These are phyloP conservation scores for Stemphylium lycopersici DNA, from an alignment of 2,329 filamentous ascomycete genomes.

Conservation along the genomic window DNA sequence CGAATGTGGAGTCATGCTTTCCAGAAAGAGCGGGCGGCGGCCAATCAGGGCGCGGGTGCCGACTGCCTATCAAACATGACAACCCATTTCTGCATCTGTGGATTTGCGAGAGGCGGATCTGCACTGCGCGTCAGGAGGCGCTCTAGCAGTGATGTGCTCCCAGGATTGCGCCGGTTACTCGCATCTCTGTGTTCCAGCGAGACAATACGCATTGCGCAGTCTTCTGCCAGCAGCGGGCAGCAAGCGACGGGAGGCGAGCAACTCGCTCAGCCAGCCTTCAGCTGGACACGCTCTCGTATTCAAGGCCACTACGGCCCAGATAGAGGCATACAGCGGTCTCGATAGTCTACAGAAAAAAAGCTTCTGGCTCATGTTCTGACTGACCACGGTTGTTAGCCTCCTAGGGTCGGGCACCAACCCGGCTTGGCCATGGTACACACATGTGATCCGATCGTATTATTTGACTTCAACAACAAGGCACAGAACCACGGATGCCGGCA, in stretches of 20 bases:
- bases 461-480: conserved; percentile 4
- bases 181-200: conserved; percentile 22
- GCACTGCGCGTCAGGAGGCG: conserved; percentile 28
- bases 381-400: conserved; percentile 5
- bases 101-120: conserved; percentile 20
- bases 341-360: conserved; percentile 9
- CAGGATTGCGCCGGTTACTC: conserved; percentile 36
- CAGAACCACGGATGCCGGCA: conserved; percentile 22
- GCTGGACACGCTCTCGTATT: conserved; percentile 25
- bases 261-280: conserved; percentile 20
- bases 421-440: conserved; percentile 21
- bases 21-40: conserved; percentile 19
- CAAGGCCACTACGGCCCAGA: conserved; percentile 18
- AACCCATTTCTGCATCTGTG: conserved; percentile 7
- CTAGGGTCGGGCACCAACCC: conserved; percentile 8
- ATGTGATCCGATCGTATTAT: conserved; percentile 20
- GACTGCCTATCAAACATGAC: conserved; percentile 16
- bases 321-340: conserved; percentile 24
- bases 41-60: conserved; percentile 27
- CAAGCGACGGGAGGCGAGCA: neutral
- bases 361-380: neutral
- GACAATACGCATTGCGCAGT: conserved; percentile 20
- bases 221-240: conserved; percentile 21
- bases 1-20: conserved; percentile 25
- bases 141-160: conserved; percentile 31